Conservation (phyloP, 164 flowering plant genomes). For the Vitis rupestris region DNA sequence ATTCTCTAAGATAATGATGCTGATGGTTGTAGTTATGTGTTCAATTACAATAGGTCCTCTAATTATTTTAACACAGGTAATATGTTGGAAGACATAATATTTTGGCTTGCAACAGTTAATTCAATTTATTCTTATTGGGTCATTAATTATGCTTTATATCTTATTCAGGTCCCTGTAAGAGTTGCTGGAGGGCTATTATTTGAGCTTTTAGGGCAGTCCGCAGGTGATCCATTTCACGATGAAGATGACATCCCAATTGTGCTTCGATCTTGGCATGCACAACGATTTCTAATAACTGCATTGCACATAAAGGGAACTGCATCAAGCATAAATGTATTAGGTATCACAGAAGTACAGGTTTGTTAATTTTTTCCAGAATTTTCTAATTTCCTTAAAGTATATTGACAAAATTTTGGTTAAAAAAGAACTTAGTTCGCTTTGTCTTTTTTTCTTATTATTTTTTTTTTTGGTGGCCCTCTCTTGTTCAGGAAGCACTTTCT, state of each 20-base stretch:
- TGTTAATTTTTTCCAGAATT: not conserved
- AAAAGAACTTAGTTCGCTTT: conserved; percentile 1
- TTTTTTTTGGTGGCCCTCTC: not conserved
- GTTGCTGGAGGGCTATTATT: conserved; percentile 88
- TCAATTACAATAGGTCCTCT: not conserved
- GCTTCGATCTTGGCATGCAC: conserved; percentile 92
- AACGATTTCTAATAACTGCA: conserved; percentile 75
- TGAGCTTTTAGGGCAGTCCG: conserved; percentile 94
- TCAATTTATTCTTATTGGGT: not conserved
- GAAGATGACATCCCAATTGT: conserved; percentile 91
- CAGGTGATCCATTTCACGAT: conserved; percentile 74
- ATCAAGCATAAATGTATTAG: conserved; percentile 68
- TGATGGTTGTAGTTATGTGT: not conserved
- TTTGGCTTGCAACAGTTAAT: not conserved
- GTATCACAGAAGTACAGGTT: conserved; percentile 94
- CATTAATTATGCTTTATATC: not conserved
- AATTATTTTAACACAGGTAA: not conserved
- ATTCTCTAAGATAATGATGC: not conserved
- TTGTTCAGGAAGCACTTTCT: conserved; percentile 71
- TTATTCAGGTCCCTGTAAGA: conserved; percentile 83
- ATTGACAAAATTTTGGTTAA: not conserved
- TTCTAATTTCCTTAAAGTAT: not conserved
- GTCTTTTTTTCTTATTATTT: conserved; percentile 5
- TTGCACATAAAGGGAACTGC: conserved; percentile 77
- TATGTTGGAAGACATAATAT: not conserved